A percentile compares a stretch with the other conserved stretches of the same genome.
These are phyloP conservation scores for Heterobasidion parviporum DNA, from an alignment of 1,284 basidiomycete genomes.

Conservation along the genomic window DNA sequence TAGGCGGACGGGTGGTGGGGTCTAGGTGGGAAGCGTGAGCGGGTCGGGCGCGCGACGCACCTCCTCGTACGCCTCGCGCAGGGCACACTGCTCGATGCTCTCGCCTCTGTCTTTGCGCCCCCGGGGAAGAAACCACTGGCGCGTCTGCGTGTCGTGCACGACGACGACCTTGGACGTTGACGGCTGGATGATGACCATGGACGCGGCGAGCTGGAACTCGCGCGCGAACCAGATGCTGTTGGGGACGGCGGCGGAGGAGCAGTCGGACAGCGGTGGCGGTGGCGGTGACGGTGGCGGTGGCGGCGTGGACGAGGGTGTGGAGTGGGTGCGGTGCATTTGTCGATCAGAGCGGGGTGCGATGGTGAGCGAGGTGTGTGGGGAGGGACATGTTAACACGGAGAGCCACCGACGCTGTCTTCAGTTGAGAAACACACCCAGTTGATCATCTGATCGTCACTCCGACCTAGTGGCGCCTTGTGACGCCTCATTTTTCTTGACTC, in stretches of 20 bases:
- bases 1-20: background rate
- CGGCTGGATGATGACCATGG: slow-evolving; percentile 53
- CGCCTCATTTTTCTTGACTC: too few relatives aligned
- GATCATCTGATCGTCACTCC: too few relatives aligned
- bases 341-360: too few relatives aligned
- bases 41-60: slow-evolving; percentile 22
- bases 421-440: too few relatives aligned
- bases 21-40: background rate
- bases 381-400: too few relatives aligned
- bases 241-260: slow-evolving; percentile 23
- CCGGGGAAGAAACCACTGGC: slow-evolving; percentile 48
- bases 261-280: slow-evolving; percentile 9
- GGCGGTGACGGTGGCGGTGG: background rate
- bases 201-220: slow-evolving; percentile 50
- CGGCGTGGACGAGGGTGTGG: background rate
- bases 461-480: too few relatives aligned
- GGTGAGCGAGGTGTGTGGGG: too few relatives aligned
- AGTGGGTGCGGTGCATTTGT: background rate
- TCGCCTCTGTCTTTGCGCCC: slow-evolving; percentile 60
- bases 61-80: slow-evolving; percentile 62
- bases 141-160: slow-evolving; percentile 27
- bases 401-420: too few relatives aligned
- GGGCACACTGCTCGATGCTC: slow-evolving; percentile 43
- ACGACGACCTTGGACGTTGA: slow-evolving; percentile 31
- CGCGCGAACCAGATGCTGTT: slow-evolving; percentile 34